Evolutionary conservation across 108 stramenopile species (phyloP), one percentile per base, ranked within the genome.

Genomic region (Conticribra guillardii): DNA sequence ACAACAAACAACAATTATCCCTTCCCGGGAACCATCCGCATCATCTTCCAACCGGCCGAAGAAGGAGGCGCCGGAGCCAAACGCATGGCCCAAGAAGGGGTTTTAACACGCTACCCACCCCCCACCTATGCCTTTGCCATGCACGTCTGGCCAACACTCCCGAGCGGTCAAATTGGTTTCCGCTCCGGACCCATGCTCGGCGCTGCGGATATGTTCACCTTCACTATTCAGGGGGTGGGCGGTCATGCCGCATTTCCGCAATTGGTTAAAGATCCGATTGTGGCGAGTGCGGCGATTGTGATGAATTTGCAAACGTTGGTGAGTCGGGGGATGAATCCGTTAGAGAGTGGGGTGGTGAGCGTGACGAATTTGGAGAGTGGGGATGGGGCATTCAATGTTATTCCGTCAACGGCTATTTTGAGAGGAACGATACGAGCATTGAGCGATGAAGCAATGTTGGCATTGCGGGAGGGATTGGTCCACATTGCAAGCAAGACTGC

Each of bases 211-310:
- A 82, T 63, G 22, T 98, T 98, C 64, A 82, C 85, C 45, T 83
- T 98, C 32, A 44, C 71, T 1, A 65, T 98, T 28, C 79, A 84
- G 11, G 97, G 97, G 1, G 83, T 91, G 22, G 97, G 97, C 9
- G 97, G 97, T 3, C 97, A 98, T 73, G 97, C 92, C 5, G 97
- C 96, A 4, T 93, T 94, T 86, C 94, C 96, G 0, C 93, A 96
- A 56, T 69, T 86, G 24, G 80, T 87, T 18, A 63, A 83, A 8
- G 97, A 96, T 80, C 91, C 97, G 14, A 87, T 98, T 58, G 93
- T 96, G 14, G 83, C 91, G 15, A 84, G 82, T 18, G 76, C 95
- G 1, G 73, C 90, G 9, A 78, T 96, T 22, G 83, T 98, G 31
- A 81, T 89, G 82, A 89, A 88, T 56, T 64, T 93, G 60, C 97